A percentile compares a stretch with the other conserved stretches of the same genome.
Evolutionary conservation across 768 basidiomycete genomes (phyloP).

Genomic region (Suillus clintonianus): DNA sequence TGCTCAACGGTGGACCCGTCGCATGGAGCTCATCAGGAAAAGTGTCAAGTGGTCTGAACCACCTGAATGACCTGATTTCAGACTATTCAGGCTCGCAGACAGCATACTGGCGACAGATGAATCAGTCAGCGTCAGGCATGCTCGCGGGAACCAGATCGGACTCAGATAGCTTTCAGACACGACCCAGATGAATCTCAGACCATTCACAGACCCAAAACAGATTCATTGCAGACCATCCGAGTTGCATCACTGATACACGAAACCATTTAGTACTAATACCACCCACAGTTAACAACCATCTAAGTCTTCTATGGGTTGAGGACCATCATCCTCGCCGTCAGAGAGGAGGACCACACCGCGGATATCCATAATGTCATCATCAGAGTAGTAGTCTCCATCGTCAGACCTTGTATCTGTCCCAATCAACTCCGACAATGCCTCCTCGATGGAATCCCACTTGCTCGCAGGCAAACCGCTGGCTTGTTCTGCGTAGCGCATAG

Average conservation of each 20-base stretch:
- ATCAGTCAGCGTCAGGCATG: background rate
- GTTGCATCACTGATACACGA: too few relatives aligned
- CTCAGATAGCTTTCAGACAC: background rate
- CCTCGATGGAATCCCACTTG: background rate
- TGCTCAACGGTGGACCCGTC: conserved; percentile 18
- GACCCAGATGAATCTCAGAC: background rate
- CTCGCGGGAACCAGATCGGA: background rate
- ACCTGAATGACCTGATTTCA: too few relatives aligned
- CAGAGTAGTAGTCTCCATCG: too few relatives aligned
- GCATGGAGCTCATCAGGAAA: background rate
- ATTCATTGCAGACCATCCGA: too few relatives aligned
- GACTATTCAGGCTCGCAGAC: background rate
- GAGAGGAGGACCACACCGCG: background rate
- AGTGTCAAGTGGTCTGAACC: too few relatives aligned
- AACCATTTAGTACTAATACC: background rate
- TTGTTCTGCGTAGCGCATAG: background rate
- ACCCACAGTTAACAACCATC: too few relatives aligned
- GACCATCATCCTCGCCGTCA: background rate
- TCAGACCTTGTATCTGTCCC: too few relatives aligned
- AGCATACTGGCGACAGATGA: background rate
- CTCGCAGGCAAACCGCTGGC: background rate
- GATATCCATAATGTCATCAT: background rate
- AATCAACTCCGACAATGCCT: too few relatives aligned
- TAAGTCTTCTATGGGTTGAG: too few relatives aligned
- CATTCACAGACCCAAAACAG: too few relatives aligned